Evolutionary conservation across 495 filamentous ascomycete genomes (phyloP).

Genomic region (Pyronema omphalodes): DNA sequence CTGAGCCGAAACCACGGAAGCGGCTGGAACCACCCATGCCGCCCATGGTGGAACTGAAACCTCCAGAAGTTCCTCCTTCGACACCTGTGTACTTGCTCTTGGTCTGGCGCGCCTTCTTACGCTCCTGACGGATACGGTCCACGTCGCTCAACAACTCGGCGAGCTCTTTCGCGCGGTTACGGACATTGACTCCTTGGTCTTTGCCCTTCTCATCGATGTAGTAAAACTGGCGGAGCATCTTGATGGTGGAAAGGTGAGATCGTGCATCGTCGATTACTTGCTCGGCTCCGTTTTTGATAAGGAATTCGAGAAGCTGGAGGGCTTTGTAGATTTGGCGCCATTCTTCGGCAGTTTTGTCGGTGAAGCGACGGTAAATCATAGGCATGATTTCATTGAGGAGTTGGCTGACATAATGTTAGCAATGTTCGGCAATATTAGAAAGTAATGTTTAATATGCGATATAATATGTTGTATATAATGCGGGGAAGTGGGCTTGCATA

Average conservation of each 20-base stretch:
- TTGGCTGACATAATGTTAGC: constrained; percentile 40
- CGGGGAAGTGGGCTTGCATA: no score
- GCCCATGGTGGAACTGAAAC: constrained; percentile 31
- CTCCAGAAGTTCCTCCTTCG: constrained; percentile 54
- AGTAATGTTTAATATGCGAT: background rate
- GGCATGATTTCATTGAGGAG: constrained; percentile 99
- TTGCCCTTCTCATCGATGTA: constrained; percentile 93
- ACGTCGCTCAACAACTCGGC: constrained; percentile 87
- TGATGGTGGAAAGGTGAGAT: constrained; percentile 80
- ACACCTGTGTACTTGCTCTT: constrained; percentile 89
- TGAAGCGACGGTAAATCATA: constrained; percentile 98
- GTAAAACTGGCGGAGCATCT: constrained; percentile 98
- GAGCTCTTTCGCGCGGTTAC: constrained; percentile 88
- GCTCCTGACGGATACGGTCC: constrained; percentile 73
- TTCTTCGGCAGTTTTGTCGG: constrained; percentile 93
- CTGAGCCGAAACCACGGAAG: constrained; percentile 83
- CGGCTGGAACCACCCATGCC: constrained; percentile 29
- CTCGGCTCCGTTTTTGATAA: constrained; percentile 96
- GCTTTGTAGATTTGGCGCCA: constrained; percentile 99
- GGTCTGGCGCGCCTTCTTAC: constrained; percentile 81
- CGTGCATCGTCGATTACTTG: constrained; percentile 94
- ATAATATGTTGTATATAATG: no score
- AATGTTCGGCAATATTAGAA: background rate
- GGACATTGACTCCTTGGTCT: constrained; percentile 94
- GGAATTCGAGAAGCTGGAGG: constrained; percentile 88